A percentile compares a stretch with the other conserved stretches of the same genome.
These are phyloP conservation scores for Podila verticillata DNA, from an alignment of 192 early-diverging fungal genomes.

Conservation along the genomic window DNA sequence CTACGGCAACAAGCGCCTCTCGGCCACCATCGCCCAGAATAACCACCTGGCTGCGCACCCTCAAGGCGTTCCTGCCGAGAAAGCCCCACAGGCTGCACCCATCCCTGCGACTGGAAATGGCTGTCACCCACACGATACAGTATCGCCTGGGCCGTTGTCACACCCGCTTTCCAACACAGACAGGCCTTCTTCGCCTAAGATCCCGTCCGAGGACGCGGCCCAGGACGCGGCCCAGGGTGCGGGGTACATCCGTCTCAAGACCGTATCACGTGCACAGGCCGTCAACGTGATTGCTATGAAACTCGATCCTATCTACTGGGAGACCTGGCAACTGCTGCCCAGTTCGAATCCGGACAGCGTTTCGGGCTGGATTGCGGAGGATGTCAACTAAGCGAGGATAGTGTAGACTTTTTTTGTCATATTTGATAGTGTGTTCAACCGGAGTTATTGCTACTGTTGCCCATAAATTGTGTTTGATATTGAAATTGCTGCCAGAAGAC, in stretches of 20 bases:
- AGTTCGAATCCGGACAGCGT: slow-evolving; percentile 47
- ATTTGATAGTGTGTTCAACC: no score
- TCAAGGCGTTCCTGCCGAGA: background rate
- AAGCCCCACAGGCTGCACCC: slow-evolving; percentile 4
- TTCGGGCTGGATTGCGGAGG: slow-evolving; percentile 35
- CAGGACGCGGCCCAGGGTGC: slow-evolving; percentile 62
- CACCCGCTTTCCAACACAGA: background rate
- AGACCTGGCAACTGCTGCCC: slow-evolving; percentile 71
- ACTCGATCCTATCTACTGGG: slow-evolving; percentile 82
- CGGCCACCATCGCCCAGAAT: background rate
- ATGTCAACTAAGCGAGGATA: slow-evolving; percentile 23
- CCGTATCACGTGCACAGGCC: slow-evolving; percentile 61
- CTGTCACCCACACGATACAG: slow-evolving; percentile 3
- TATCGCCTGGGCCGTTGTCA: background rate
- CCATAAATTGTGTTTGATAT: no score
- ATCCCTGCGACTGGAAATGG: background rate
- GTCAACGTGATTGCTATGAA: slow-evolving; percentile 78
- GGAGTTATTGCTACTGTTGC: no score
- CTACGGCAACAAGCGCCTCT: slow-evolving; percentile 12
- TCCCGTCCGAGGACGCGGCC: slow-evolving; percentile 52
- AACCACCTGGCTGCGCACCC: slow-evolving; percentile 14
- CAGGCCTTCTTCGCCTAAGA: background rate
- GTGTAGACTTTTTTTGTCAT: background rate
- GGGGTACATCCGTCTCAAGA: slow-evolving; percentile 69
- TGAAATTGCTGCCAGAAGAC: no score